phyloP scores from a whole-genome alignment of 306 rosid species.

The Corylus americana region DNA sequence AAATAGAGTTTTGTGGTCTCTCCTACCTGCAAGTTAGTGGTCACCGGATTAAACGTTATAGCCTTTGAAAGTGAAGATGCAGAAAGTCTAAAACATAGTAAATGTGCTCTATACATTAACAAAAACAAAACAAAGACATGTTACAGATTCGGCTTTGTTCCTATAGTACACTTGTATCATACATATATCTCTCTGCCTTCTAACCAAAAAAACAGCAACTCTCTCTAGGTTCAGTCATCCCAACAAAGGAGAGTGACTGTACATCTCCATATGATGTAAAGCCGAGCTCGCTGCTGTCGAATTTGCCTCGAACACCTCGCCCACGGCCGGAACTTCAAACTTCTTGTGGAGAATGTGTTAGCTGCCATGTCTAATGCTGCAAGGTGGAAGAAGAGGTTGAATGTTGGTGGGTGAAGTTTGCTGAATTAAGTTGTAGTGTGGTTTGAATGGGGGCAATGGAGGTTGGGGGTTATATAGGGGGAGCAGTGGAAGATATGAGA shows the following conservation, averaged over 20 bases:
- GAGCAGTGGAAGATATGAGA: constrained; percentile 37
- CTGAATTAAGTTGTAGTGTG: constrained; percentile 8
- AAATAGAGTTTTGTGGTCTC: too few relatives aligned
- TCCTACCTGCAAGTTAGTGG: too few relatives aligned
- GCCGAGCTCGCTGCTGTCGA: constrained; percentile 75
- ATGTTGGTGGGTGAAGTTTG: constrained; percentile 7
- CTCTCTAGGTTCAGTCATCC: constrained; percentile 51
- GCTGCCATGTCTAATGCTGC: constrained; percentile 41
- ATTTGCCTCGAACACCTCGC: constrained; percentile 73
- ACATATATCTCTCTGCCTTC: constrained; percentile 26
- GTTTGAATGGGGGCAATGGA: constrained; percentile 19
- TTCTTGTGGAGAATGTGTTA: constrained; percentile 46
- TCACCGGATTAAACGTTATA: background rate
- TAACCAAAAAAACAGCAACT: constrained; percentile 23
- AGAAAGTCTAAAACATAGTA: background rate
- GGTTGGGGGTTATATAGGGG: constrained; percentile 22
- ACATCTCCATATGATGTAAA: constrained; percentile 96
- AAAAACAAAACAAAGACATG: constrained; percentile 8
- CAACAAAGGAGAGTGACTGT: constrained; percentile 78
- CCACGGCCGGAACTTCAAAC: constrained; percentile 59
- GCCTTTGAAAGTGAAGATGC: background rate
- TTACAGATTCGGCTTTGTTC: constrained; percentile 20
- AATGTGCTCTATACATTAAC: background rate
- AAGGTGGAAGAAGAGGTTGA: background rate
- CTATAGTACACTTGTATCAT: constrained; percentile 28